A percentile compares a stretch with the other conserved stretches of the same genome.
Evolutionary conservation across 768 basidiomycete genomes (phyloP).

Genomic region (Cubamyces sp.): DNA sequence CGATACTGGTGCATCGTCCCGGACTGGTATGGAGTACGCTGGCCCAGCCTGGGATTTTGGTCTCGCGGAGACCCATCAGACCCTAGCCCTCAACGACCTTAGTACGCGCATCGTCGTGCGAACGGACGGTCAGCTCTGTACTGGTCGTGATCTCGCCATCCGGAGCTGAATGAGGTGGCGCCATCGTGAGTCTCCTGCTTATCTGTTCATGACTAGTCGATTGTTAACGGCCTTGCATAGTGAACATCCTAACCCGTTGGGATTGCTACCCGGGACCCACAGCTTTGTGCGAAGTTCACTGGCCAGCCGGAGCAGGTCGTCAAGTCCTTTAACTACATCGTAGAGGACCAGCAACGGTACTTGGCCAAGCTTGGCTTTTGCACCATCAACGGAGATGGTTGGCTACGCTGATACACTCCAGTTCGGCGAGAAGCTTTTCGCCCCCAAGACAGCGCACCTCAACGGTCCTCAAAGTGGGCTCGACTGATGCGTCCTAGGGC

Average conservation of each 20-base stretch:
- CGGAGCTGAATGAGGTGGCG: constrained; percentile 99
- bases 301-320: constrained; percentile 99
- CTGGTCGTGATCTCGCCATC: constrained; percentile 95
- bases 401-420: constrained; percentile 94
- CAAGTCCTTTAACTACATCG: constrained; percentile 99
- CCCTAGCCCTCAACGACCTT: constrained; percentile 95
- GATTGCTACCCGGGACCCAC: constrained; percentile 98
- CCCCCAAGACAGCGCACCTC: constrained; percentile 86
- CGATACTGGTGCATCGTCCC: constrained; percentile 96
- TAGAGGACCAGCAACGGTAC: constrained; percentile 88
- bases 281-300: constrained; percentile 94
- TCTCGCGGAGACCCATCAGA: constrained; percentile 97
- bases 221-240: constrained; percentile 41
- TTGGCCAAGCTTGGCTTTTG: constrained; percentile 99
- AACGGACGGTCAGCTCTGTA: constrained; percentile 96
- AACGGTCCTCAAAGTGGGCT: constrained; percentile 99
- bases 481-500: constrained; percentile 98
- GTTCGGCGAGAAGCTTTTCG: constrained; percentile 90
- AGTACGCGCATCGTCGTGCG: constrained; percentile 97
- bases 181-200: constrained; percentile 59
- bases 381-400: constrained; percentile 99
- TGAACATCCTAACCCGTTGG: constrained; percentile 98
- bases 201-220: neutral
- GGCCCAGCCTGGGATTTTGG: constrained; percentile 99
- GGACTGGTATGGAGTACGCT: constrained; percentile 99